A percentile compares a stretch with the other conserved stretches of the same genome.
Conservation (phyloP, 441 rosid genomes). For the Flueggea neowawraea region DNA sequence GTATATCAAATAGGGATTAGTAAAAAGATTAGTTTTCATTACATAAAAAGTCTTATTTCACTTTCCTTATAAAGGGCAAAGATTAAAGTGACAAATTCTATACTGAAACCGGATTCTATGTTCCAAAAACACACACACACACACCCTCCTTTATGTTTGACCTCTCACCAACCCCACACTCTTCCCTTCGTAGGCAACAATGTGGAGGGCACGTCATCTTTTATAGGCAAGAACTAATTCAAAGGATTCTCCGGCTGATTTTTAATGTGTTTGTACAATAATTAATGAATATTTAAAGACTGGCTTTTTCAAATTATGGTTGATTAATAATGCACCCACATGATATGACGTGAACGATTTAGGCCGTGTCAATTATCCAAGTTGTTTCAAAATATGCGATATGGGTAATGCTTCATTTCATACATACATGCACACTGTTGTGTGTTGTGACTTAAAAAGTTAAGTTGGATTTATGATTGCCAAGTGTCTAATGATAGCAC, state of each 20-base stretch:
- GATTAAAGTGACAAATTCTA: constrained; percentile 8
- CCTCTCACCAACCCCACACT: constrained; percentile 9
- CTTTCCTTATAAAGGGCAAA: too few species aligned
- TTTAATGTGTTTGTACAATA: too few species aligned
- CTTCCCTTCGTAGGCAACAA: not conserved
- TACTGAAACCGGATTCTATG: too few species aligned
- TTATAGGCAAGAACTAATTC: too few species aligned
- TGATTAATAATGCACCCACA: not conserved
- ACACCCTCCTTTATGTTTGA: constrained; percentile 4
- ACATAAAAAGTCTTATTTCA: constrained; percentile 9
- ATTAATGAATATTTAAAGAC: too few species aligned
- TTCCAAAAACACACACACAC: not conserved
- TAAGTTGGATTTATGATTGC: not conserved
- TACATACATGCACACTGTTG: not conserved
- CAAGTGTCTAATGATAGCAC: constrained; percentile 10
- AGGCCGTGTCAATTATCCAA: not conserved
- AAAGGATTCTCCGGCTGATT: too few species aligned
- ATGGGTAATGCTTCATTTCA: too few species aligned
- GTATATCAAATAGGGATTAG: too few species aligned
- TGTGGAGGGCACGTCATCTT: too few species aligned
- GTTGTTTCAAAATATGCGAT: too few species aligned
- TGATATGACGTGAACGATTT: constrained; percentile 9
- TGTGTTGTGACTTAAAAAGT: not conserved
- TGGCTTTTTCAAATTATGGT: not conserved
- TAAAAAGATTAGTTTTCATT: too few species aligned